Base-by-base conservation (phyloP, 371 early-diverging fungal genomes). In the Rhizopus stolonifer region DNA sequence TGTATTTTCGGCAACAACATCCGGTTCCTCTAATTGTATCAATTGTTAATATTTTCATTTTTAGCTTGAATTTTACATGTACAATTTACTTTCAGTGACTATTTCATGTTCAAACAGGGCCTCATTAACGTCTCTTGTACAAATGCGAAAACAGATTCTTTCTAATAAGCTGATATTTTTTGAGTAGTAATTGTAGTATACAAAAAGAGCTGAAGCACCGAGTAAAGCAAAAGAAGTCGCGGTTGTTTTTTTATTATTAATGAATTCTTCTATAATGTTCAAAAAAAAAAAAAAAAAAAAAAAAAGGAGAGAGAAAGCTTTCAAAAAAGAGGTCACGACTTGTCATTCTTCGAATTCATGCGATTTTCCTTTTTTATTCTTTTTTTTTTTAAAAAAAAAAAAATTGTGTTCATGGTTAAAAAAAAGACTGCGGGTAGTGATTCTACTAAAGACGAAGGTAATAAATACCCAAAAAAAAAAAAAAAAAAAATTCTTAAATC, bases 1-100 rank as follows among this genome's bases (percentile, higher is more conserved):
- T 8, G 74, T 79, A 51, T 83, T 58, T 2, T 77, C 64, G 11
- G 72, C 46, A 53, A 80, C 69, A 19, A 73, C 60, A 19, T 52
- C 46, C 9, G 74, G 63, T 46, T 79, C 79, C 32, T 66, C 76
- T 79, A 60, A 19, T 38, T 11, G 18, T 23, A n/a, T 21, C n/a
- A 4, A 19, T 36, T 36, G 15, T 36, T n/a, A 34, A n/a, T 17
- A 40, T 11, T 32, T n/a, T 32, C 33, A 45, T 19, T 39, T 1
- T 39, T 44, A 19, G 21, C 21, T 36, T 52, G 29, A 31, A 31
- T 32, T 48, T 24, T 33, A 13, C 52, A 38, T 44, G 4, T 44
- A 26, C 39, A n/a, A 15, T 31, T 60, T 72, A 65, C 70, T 53
- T 63, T 67, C 58, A 49, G 47, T 17, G 10, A 65, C 9, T 21